Conservation (phyloP, 1,139 yeast genomes). For the Sugiyamaella paludigena region DNA sequence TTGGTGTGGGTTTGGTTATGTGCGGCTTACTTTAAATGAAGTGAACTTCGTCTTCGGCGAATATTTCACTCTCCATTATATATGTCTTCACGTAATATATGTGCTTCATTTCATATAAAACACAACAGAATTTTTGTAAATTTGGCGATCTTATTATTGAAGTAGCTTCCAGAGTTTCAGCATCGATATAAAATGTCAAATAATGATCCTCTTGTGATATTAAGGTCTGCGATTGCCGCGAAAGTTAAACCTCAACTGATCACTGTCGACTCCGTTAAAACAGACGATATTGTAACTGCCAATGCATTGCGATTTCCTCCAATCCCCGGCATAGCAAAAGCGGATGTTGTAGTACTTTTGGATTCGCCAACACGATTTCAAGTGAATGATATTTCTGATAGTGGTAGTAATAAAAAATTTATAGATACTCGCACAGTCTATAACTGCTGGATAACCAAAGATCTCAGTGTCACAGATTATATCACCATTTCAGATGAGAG, state of each 20-base stretch:
- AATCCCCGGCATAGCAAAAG: slow-evolving; percentile 26
- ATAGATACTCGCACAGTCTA: slow-evolving; percentile 61
- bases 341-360: slow-evolving; percentile 34
- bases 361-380: slow-evolving; percentile 55
- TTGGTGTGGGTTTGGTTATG: too few species aligned
- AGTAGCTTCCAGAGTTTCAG: too few species aligned
- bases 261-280: slow-evolving; percentile 18
- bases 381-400: slow-evolving; percentile 42
- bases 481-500: slow-evolving; percentile 66
- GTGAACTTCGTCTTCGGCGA: too few species aligned
- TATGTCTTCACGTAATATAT: too few species aligned
- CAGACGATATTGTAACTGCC: slow-evolving; percentile 28
- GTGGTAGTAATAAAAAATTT: slow-evolving; percentile 28
- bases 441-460: slow-evolving; percentile 79
- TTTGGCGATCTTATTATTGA: too few species aligned
- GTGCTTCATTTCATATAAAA: too few species aligned
- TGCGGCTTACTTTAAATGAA: too few species aligned
- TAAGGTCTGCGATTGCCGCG: slow-evolving; percentile 31
- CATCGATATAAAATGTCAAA: neutral
- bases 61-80: too few species aligned
- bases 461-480: slow-evolving; percentile 78
- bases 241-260: slow-evolving; percentile 22
- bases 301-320: slow-evolving; percentile 24
- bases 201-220: slow-evolving; percentile 28
- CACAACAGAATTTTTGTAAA: too few species aligned